Evolutionary conservation across 768 basidiomycete genomes (phyloP), one percentile per base, ranked within the genome.

Genomic region (Goffeauzyma gilvescens): DNA sequence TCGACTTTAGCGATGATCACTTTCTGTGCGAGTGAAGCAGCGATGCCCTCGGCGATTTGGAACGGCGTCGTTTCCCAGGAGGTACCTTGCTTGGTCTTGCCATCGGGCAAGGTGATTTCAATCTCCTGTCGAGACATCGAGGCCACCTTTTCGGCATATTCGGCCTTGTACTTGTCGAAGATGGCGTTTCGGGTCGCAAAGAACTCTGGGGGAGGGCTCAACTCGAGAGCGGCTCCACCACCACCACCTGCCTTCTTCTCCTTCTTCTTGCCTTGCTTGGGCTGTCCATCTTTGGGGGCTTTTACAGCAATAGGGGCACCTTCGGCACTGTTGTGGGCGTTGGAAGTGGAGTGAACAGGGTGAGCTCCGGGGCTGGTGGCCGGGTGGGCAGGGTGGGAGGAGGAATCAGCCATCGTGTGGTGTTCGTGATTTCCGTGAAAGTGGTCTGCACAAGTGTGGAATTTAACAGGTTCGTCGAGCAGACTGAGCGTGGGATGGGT

Each of bases 21-120:
- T 32, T 77, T 73, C 49, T 98, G 90, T 0, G 89, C 75, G 15
- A 93, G 68, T 55, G 79, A 76, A 64, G 84, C 82, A 13, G 81
- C 79, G 36, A 98, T 70, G 53, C 76, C 76, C 60, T 82, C 81
- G 33, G 90, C 89, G 46, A 98, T 67, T 55, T 81, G 75, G 75
- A 95, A 73, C 1, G 93, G 93, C 43, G 74, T 80, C 15, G 90
- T 95, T 68, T 93, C 83, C 85, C 85, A 98, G 62, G 82, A 79
- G 46, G 69, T 85, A 15, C 75, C 90, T 48, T 80, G 75, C 40
- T 82, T 74, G 54, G 78, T 72, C 6, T 79, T 76, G 13, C 89
- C 86, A 68, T 95, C 83, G 5, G 76, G 79, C 50, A 98, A 64
- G 3, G 82, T 86, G 57, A 98, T 68, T 2, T 67, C 70, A 54